A percentile compares a stretch with the other conserved stretches of the same genome.
Evolutionary conservation across 768 basidiomycete genomes (phyloP).

Genomic region (Termitomyces sp.): DNA sequence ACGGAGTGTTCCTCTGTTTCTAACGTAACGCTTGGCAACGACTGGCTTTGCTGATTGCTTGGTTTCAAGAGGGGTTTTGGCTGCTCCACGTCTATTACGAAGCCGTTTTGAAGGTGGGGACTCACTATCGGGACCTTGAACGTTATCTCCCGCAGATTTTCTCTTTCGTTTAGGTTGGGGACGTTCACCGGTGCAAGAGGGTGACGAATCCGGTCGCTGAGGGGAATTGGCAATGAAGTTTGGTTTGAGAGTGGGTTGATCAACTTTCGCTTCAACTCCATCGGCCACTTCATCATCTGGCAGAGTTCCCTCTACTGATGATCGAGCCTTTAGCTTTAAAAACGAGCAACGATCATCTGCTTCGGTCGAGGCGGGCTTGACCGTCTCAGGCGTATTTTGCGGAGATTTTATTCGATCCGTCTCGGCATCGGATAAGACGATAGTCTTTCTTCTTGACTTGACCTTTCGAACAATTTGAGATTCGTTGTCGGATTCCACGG

Average conservation of each 20-base stretch:
- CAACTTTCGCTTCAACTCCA: neutral
- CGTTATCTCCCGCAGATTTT: conserved; percentile 1
- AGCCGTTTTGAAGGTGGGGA: conserved; percentile 8
- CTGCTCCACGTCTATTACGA: neutral
- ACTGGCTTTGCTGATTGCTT: conserved; percentile 6
- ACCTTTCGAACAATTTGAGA: neutral
- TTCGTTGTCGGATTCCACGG: conserved; percentile 12
- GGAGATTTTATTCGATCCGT: neutral
- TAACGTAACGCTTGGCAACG: conserved; percentile 25
- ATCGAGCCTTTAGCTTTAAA: neutral
- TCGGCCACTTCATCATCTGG: neutral
- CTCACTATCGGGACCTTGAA: neutral
- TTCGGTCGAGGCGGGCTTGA: neutral
- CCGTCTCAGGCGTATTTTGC: neutral
- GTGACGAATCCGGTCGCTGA: neutral
- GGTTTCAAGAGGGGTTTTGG: neutral
- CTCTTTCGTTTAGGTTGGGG: conserved; percentile 7
- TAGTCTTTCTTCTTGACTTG: conserved; percentile 5
- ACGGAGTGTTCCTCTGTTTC: conserved; percentile 28
- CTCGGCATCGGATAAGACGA: conserved; percentile 14
- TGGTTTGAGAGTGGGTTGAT: neutral
- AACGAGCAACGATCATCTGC: neutral
- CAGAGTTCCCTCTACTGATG: neutral
- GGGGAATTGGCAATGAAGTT: neutral
- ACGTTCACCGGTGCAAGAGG: neutral